These are phyloP conservation scores for Zasmidium citrigriseum DNA, from an alignment of 2,329 filamentous ascomycete species.

Conservation along the genomic window DNA sequence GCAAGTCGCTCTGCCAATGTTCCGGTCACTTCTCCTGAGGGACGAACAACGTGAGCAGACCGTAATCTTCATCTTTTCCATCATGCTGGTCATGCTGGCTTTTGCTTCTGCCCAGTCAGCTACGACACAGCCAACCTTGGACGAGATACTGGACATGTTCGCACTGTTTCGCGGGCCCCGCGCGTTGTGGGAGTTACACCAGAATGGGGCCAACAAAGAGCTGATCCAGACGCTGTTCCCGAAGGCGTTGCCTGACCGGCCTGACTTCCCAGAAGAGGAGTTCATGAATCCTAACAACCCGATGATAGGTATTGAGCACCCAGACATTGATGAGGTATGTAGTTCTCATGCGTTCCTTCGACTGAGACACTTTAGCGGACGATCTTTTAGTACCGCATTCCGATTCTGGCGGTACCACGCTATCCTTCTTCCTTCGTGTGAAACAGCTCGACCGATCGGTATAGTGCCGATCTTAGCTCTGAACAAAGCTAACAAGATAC, in stretches of 20 bases:
- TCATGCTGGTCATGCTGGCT: constrained; percentile 29
- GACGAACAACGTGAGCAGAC: constrained; percentile 14
- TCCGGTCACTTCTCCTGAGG: constrained; percentile 23
- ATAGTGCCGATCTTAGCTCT: not conserved
- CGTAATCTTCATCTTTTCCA: constrained; percentile 26
- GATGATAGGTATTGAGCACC: not conserved
- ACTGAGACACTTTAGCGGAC: constrained; percentile 1
- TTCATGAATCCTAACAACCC: not conserved
- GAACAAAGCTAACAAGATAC: constrained; percentile 1
- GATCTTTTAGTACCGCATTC: constrained; percentile 3
- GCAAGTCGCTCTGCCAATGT: constrained; percentile 26
- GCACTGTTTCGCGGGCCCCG: constrained; percentile 26
- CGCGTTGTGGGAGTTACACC: constrained; percentile 21
- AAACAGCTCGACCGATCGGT: not conserved
- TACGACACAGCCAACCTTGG: constrained; percentile 20
- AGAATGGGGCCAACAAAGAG: constrained; percentile 10
- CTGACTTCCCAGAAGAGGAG: not conserved
- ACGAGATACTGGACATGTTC: constrained; percentile 29
- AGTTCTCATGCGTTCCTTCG: not conserved
- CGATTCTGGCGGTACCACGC: not conserved
- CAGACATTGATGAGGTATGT: constrained; percentile 2
- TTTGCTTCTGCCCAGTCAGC: constrained; percentile 27
- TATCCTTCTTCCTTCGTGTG: not conserved
- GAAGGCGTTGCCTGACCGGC: constrained; percentile 1
- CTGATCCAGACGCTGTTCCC: constrained; percentile 20